Evolutionary conservation across 2,329 filamentous ascomycete genomes (phyloP).

Genomic region (Fusarium fracticaudum): DNA sequence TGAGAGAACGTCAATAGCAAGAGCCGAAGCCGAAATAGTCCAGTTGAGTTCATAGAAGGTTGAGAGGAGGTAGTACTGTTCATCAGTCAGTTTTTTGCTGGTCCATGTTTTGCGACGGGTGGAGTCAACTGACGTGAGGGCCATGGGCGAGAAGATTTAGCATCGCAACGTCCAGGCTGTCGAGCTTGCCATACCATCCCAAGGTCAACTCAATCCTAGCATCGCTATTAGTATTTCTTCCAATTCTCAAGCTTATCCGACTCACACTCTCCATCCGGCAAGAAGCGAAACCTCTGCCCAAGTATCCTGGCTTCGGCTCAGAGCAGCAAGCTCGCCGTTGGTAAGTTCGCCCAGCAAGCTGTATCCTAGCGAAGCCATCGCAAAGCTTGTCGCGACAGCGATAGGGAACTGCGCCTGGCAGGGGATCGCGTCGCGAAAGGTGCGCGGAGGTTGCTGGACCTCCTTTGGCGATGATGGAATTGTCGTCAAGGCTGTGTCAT

Average conservation of each 20-base stretch:
- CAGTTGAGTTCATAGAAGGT: constrained; percentile 80
- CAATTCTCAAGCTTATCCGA: constrained; percentile 29
- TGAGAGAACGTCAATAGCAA: constrained; percentile 74
- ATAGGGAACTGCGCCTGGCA: constrained; percentile 61
- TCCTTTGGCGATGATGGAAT: constrained; percentile 16
- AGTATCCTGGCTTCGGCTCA: constrained; percentile 71
- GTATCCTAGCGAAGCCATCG: constrained; percentile 72
- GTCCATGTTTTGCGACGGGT: background rate
- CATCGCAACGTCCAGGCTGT: constrained; percentile 75
- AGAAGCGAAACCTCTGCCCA: constrained; percentile 68
- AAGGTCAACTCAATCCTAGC: constrained; percentile 73
- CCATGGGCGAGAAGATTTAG: constrained; percentile 77
- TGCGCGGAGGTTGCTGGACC: constrained; percentile 13
- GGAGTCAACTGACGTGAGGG: constrained; percentile 66
- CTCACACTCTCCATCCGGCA: constrained; percentile 65
- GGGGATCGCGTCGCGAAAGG: constrained; percentile 50
- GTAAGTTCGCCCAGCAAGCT: constrained; percentile 68
- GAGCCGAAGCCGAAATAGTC: constrained; percentile 67
- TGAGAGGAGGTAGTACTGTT: constrained; percentile 75
- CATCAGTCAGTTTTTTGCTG: constrained; percentile 23
- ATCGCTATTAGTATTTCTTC: constrained; percentile 2
- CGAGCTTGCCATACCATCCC: constrained; percentile 78
- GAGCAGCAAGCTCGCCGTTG: constrained; percentile 70
- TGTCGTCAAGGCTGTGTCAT: constrained; percentile 29
- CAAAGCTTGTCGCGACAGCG: constrained; percentile 64